phyloP scores from a whole-genome alignment of 192 early-diverging fungal genomes.

The Backusella tarrabulga region DNA sequence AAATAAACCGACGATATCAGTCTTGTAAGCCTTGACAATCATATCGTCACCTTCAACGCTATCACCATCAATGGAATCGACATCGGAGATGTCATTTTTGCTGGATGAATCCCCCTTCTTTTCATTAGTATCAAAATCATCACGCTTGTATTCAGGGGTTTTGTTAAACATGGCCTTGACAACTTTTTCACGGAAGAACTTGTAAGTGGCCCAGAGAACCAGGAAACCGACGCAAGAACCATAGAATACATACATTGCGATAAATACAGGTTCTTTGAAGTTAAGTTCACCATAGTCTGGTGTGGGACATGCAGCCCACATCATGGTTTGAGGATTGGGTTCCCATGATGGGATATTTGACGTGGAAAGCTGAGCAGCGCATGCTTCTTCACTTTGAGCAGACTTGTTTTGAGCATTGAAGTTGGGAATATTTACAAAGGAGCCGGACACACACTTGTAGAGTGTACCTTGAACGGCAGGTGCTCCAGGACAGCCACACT shows the following conservation, averaged over 20 bases:
- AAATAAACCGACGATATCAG: constrained; percentile 38
- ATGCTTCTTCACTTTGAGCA: constrained; percentile 17
- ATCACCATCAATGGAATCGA: constrained; percentile 1
- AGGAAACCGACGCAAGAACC: constrained; percentile 21
- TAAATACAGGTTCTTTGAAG: constrained; percentile 34
- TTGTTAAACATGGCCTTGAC: constrained; percentile 2
- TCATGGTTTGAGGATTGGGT: constrained; percentile 6
- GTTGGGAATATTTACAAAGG: constrained; percentile 19
- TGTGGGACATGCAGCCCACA: constrained; percentile 36
- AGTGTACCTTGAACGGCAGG: constrained; percentile 16
- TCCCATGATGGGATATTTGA: constrained; percentile 8
- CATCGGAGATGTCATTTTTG: background rate
- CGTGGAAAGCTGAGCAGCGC: constrained; percentile 2
- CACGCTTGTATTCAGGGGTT: constrained; percentile 1
- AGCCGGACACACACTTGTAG: constrained; percentile 21
- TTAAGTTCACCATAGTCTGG: constrained; percentile 14
- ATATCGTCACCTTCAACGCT: constrained; percentile 25
- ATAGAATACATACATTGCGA: constrained; percentile 28
- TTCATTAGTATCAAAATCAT: constrained; percentile 3
- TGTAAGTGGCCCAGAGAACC: constrained; percentile 27
- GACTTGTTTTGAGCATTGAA: constrained; percentile 33
- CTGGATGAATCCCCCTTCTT: constrained; percentile 1
- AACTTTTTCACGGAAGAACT: constrained; percentile 11
- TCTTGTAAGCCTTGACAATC: constrained; percentile 44
- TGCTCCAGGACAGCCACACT: constrained; percentile 30